phyloP scores from a whole-genome alignment of 176 grass and related monocot genomes.

The Panicum miliaceum region DNA sequence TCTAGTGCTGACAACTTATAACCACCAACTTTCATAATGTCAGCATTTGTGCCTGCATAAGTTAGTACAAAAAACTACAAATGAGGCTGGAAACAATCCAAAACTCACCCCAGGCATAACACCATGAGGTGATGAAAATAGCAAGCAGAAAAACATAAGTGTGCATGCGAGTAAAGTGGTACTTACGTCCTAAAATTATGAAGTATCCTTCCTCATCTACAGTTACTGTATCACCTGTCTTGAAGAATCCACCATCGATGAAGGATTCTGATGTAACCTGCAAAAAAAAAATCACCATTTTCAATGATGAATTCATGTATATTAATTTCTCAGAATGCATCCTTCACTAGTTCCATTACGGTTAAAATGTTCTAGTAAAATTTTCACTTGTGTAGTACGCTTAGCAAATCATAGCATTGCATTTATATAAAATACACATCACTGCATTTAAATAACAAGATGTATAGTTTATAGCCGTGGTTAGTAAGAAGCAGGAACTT shows the following conservation, averaged over 20 bases:
- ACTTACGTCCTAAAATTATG: conserved; percentile 91
- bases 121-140: conserved; percentile 34
- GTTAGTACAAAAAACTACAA: neutral
- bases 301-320: conserved; percentile 23
- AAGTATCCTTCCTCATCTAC: conserved; percentile 85
- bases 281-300: conserved; percentile 39
- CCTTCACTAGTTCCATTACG: conserved; percentile 31
- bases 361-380: conserved; percentile 15
- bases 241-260: conserved; percentile 85
- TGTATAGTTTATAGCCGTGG: neutral
- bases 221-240: conserved; percentile 94
- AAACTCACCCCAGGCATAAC: conserved; percentile 1
- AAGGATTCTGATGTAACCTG: conserved; percentile 86
- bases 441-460: conserved; percentile 13
- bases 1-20: conserved; percentile 95
- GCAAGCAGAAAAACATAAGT: neutral
- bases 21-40: conserved; percentile 99
- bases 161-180: neutral
- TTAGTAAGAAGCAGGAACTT: neutral
- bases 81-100: conserved; percentile 1
- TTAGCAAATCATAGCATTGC: neutral
- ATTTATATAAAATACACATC: neutral
- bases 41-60: conserved; percentile 90
- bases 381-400: neutral
- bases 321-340: conserved; percentile 32